Conservation (phyloP, 208 protist genomes). For the Trypanosoma scelopori region DNA sequence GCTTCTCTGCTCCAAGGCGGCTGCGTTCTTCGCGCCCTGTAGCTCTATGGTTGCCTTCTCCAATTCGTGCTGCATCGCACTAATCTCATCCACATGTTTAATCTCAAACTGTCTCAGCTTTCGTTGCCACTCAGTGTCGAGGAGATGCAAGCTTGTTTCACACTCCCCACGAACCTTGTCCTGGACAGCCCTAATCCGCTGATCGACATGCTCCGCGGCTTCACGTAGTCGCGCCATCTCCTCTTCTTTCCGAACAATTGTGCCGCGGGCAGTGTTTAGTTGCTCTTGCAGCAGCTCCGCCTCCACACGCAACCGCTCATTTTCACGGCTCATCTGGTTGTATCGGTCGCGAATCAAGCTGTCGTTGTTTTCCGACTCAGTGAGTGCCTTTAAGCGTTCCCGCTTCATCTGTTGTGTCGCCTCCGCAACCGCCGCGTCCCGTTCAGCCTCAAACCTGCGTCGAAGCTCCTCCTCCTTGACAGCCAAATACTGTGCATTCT, state of each 20-base stretch:
- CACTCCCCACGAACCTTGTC: constrained; percentile 50
- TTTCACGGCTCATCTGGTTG: constrained; percentile 56
- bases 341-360: constrained; percentile 63
- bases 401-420: constrained; percentile 65
- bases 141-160: constrained; percentile 44
- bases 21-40: constrained; percentile 33
- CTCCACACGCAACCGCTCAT: constrained; percentile 72
- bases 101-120: constrained; percentile 63
- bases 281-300: constrained; percentile 64
- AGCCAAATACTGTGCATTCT: constrained; percentile 52
- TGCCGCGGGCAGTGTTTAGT: constrained; percentile 41
- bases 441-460: constrained; percentile 61
- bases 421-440: constrained; percentile 66
- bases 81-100: constrained; percentile 54
- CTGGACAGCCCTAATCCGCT: constrained; percentile 60
- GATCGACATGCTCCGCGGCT: constrained; percentile 38
- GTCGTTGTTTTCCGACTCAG: constrained; percentile 55
- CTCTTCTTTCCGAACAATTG: constrained; percentile 42
- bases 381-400: constrained; percentile 56
- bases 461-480: constrained; percentile 62
- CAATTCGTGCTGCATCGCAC: constrained; percentile 47
- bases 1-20: constrained; percentile 50
- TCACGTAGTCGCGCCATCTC: constrained; percentile 47
- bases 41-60: constrained; percentile 40
- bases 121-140: constrained; percentile 72